A percentile compares a stretch with the other conserved stretches of the same genome.
Conservation (phyloP, 2,329 filamentous ascomycete genomes). For the Alternaria brassicicola region DNA sequence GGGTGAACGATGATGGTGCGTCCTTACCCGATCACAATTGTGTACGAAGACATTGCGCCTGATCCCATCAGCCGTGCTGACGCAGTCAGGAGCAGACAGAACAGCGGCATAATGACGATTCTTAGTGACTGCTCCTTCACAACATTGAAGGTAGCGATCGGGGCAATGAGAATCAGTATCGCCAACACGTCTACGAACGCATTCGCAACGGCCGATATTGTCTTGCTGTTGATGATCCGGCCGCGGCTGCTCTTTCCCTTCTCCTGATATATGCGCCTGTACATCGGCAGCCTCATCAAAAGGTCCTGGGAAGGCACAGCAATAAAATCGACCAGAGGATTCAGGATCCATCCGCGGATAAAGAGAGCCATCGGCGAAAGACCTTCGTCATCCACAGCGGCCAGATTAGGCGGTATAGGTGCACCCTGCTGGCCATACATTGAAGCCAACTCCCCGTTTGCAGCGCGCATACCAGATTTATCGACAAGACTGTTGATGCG, state of each 20-base stretch:
- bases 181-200: not conserved
- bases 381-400: not conserved
- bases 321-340: not conserved
- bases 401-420: not conserved
- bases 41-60: not conserved
- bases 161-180: constrained; percentile 1
- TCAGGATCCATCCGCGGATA: not conserved
- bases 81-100: not conserved
- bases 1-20: not conserved
- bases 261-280: not conserved
- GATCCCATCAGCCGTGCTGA: constrained; percentile 8
- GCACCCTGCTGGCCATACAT: not conserved
- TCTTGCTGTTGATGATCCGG: not conserved
- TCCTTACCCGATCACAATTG: not conserved
- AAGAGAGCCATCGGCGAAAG: not conserved
- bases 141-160: constrained; percentile 5
- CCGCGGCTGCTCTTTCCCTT: not conserved
- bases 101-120: constrained; percentile 6
- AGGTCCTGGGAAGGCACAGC: not conserved
- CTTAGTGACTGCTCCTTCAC: not conserved
- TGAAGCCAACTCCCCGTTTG: constrained; percentile 6
- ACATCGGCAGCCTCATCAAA: not conserved
- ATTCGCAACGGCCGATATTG: not conserved
- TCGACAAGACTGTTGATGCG: not conserved
- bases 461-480: not conserved